These are phyloP conservation scores for Claviceps sp. DNA, from an alignment of 2,329 filamentous ascomycete species.

Conservation along the genomic window DNA sequence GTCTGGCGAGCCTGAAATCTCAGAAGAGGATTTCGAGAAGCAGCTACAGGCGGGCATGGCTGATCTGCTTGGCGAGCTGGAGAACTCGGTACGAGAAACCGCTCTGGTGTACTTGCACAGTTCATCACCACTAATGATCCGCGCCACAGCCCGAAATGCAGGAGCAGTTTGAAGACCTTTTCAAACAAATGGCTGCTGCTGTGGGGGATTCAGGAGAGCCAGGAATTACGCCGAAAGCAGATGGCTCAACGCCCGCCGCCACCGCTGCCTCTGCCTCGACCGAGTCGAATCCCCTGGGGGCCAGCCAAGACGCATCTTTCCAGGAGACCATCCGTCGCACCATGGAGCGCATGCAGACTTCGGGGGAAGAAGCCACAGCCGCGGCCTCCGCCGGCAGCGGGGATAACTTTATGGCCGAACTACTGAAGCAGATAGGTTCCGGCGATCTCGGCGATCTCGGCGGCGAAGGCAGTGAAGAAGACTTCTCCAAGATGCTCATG, in stretches of 20 bases:
- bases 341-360: slow-evolving; percentile 91
- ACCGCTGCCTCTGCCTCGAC: slow-evolving; percentile 8
- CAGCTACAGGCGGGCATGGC: slow-evolving; percentile 88
- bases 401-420: slow-evolving; percentile 78
- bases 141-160: slow-evolving; percentile 51
- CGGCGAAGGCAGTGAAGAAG: slow-evolving; percentile 55
- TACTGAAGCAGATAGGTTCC: slow-evolving; percentile 66
- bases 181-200: slow-evolving; percentile 54
- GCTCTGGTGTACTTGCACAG: neutral
- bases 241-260: slow-evolving; percentile 1
- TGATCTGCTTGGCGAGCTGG: slow-evolving; percentile 60
- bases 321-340: slow-evolving; percentile 86
- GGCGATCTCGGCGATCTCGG: slow-evolving; percentile 38
- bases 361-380: slow-evolving; percentile 71
- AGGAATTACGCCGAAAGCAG: neutral
- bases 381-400: slow-evolving; percentile 53
- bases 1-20: slow-evolving; percentile 28
- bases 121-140: no score
- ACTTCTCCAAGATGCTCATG: slow-evolving; percentile 88
- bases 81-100: slow-evolving; percentile 36
- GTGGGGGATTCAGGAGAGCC: slow-evolving; percentile 9
- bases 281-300: slow-evolving; percentile 20
- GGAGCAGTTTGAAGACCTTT: slow-evolving; percentile 63
- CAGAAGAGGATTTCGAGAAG: slow-evolving; percentile 69
- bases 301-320: slow-evolving; percentile 48